Percentiles rank a stretch among this genome's conserved stretches.
Evolutionary conservation across 2,329 filamentous ascomycete species (phyloP).

Genomic region (Hymenoscyphus repandus): DNA sequence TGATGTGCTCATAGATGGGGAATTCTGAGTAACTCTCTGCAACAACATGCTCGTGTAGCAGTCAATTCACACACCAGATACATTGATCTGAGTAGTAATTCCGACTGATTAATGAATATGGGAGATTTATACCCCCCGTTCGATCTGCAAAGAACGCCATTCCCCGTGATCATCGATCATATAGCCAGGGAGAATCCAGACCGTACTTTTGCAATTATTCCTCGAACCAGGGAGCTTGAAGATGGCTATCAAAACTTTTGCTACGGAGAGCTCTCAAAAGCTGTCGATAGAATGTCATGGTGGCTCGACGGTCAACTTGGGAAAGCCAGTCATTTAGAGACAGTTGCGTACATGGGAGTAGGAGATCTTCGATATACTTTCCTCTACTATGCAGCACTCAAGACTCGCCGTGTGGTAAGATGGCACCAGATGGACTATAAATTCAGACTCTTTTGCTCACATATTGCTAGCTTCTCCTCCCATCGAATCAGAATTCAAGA

Average conservation of each 20-base stretch:
- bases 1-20: too few relatives aligned
- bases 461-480: not conserved
- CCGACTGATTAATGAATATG: too few relatives aligned
- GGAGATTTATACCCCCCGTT: too few relatives aligned
- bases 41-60: too few relatives aligned
- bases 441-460: not conserved
- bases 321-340: not conserved
- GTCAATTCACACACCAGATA: too few relatives aligned
- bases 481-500: constrained; percentile 1
- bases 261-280: constrained; percentile 3
- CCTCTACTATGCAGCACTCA: not conserved
- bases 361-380: constrained; percentile 2
- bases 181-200: not conserved
- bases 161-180: not conserved
- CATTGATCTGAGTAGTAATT: too few relatives aligned
- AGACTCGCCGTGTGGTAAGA: not conserved
- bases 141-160: not conserved
- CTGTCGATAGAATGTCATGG: not conserved
- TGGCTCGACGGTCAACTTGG: constrained; percentile 2
- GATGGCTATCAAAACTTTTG: constrained; percentile 2
- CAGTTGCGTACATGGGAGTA: constrained; percentile 1
- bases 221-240: not conserved
- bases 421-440: too few relatives aligned
- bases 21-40: too few relatives aligned
- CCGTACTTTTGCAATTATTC: not conserved